Conservation (phyloP, 148 eudicot species). For the Fagopyrum esculentum region DNA sequence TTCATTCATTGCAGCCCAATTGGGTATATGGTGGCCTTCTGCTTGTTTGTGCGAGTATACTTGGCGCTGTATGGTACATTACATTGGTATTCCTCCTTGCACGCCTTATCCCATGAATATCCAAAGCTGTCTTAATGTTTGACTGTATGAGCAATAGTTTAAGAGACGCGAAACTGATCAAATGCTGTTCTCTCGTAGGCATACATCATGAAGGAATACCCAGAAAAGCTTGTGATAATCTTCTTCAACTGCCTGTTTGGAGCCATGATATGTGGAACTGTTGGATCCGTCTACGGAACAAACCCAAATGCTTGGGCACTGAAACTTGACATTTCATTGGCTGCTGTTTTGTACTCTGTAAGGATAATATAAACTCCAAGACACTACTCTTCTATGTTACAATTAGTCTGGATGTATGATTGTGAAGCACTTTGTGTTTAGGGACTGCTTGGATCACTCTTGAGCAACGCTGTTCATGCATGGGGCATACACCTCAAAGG, state of each 20-base stretch:
- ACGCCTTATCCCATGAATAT: too few species aligned
- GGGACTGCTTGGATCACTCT: constrained; percentile 27
- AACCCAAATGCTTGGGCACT: constrained; percentile 32
- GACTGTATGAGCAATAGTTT: too few species aligned
- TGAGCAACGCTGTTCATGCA: constrained; percentile 25
- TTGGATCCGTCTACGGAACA: constrained; percentile 24
- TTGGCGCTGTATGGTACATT: constrained; percentile 74
- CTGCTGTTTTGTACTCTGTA: constrained; percentile 37
- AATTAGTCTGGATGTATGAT: not conserved
- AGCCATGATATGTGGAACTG: constrained; percentile 30
- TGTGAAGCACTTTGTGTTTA: constrained; percentile 9
- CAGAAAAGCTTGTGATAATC: constrained; percentile 32
- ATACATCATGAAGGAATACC: constrained; percentile 51
- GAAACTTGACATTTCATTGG: constrained; percentile 23
- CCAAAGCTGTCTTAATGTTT: too few species aligned
- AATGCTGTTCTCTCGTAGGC: constrained; percentile 24
- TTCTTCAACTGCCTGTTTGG: constrained; percentile 51
- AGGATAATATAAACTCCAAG: constrained; percentile 1
- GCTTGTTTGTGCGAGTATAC: constrained; percentile 49
- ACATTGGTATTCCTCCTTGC: constrained; percentile 40
- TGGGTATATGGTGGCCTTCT: constrained; percentile 59
- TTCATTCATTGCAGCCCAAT: constrained; percentile 22
- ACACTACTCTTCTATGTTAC: not conserved
- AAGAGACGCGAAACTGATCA: too few species aligned
- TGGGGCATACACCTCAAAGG: constrained; percentile 43